These are phyloP conservation scores for Aspergillus avenaceus DNA, from an alignment of 495 filamentous ascomycete genomes.

Conservation along the genomic window DNA sequence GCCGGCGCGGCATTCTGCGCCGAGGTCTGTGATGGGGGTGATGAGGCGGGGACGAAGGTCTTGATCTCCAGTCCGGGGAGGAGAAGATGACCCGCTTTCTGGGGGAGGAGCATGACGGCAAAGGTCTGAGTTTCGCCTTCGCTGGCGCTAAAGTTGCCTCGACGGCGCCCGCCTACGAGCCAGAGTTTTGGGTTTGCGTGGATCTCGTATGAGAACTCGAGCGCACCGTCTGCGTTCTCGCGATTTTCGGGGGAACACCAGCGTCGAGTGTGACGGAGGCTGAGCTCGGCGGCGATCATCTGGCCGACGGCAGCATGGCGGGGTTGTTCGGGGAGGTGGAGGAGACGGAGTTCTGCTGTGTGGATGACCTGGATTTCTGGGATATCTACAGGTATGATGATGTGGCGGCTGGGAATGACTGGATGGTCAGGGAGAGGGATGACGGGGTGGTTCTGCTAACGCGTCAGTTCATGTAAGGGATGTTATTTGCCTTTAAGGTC, in stretches of 20 bases:
- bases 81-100: conserved; percentile 69
- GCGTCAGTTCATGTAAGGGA: conserved; percentile 1
- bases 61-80: conserved; percentile 78
- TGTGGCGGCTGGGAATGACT: conserved; percentile 34
- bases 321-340: conserved; percentile 26
- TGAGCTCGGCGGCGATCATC: conserved; percentile 64
- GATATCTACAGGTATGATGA: conserved; percentile 69
- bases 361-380: conserved; percentile 80
- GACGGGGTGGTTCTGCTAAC: conserved; percentile 28
- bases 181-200: conserved; percentile 71
- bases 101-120: conserved; percentile 70
- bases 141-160: conserved; percentile 66
- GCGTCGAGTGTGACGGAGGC: conserved; percentile 69
- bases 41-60: conserved; percentile 36
- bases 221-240: conserved; percentile 39
- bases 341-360: conserved; percentile 68
- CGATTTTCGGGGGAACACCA: conserved; percentile 59
- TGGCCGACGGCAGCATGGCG: conserved; percentile 59
- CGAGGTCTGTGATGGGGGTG: conserved; percentile 17
- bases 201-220: conserved; percentile 83
- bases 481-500: too few relatives aligned
- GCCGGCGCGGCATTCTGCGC: conserved; percentile 12
- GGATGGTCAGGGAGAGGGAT: conserved; percentile 32
- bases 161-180: conserved; percentile 78
- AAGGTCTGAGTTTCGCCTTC: conserved; percentile 47